Conservation (phyloP, 2,329 filamentous ascomycete species). For the Cladosporium cucumerinum region DNA sequence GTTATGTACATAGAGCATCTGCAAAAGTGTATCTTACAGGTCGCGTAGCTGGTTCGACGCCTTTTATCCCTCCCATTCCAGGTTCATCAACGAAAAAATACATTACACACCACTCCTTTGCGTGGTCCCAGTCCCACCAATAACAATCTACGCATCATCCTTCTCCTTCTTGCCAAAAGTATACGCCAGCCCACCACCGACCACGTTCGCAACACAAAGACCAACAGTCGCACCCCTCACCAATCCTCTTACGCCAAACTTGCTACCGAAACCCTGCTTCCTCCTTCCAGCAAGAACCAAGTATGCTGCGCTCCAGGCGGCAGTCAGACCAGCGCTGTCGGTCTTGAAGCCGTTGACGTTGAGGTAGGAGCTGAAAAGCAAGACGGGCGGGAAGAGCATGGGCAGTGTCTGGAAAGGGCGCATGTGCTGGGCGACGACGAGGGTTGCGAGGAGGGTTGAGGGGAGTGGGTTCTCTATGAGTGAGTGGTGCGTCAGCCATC, state of each 20-base stretch:
- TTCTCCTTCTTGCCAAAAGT: conserved; percentile 47
- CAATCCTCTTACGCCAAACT: conserved; percentile 50
- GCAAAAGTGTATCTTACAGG: background rate
- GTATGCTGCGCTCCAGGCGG: conserved; percentile 64
- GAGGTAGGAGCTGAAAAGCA: conserved; percentile 64
- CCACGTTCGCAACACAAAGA: conserved; percentile 50
- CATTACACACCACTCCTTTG: background rate
- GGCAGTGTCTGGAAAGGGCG: conserved; percentile 64
- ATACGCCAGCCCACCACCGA: conserved; percentile 52
- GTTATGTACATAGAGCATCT: conserved; percentile 2
- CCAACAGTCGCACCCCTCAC: conserved; percentile 53
- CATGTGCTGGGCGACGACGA: conserved; percentile 63
- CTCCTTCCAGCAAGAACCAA: conserved; percentile 59
- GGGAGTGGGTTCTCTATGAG: conserved; percentile 61
- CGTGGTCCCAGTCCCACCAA: accelerated
- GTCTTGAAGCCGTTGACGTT: conserved; percentile 61
- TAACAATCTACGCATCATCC: conserved; percentile 25
- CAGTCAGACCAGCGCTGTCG: conserved; percentile 61
- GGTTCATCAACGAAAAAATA: background rate
- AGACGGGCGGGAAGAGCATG: conserved; percentile 64
- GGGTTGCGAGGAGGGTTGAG: conserved; percentile 61
- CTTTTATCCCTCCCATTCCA: background rate
- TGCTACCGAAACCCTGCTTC: conserved; percentile 47
- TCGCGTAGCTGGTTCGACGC: background rate
- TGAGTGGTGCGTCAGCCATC: conserved; percentile 16